Conservation (phyloP, 2,329 filamentous ascomycete genomes). For the Knufia petricola region DNA sequence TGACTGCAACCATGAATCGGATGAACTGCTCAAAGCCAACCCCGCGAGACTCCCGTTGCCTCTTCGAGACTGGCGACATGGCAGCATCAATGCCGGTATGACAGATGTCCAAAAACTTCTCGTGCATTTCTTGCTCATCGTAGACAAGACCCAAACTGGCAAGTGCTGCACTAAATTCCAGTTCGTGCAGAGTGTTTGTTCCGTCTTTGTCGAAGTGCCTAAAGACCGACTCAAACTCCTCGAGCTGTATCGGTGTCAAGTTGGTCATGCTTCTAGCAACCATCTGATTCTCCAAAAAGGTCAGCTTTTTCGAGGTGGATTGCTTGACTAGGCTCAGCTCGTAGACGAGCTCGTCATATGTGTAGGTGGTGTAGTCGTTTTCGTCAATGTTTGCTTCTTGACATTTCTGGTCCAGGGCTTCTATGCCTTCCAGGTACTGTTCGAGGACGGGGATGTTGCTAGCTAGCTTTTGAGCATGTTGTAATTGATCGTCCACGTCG, state of each 20-base stretch:
- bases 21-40: conserved; percentile 99
- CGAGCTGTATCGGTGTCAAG: conserved; percentile 90
- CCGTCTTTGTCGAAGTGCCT: conserved; percentile 93
- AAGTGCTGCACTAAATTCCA: conserved; percentile 91
- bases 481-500: conserved; percentile 87
- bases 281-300: conserved; percentile 96
- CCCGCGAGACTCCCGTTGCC: conserved; percentile 35
- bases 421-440: conserved; percentile 80
- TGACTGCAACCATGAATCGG: conserved; percentile 97
- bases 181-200: conserved; percentile 78
- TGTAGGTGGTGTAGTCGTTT: conserved; percentile 99
- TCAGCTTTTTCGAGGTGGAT: conserved; percentile 89
- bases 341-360: conserved; percentile 90
- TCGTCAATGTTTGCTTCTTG: conserved; percentile 97
- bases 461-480: conserved; percentile 75
- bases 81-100: conserved; percentile 29
- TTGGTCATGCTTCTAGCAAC: conserved; percentile 98
- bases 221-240: conserved; percentile 98
- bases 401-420: conserved; percentile 76
- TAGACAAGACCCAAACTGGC: conserved; percentile 94
- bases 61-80: conserved; percentile 22
- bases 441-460: conserved; percentile 83
- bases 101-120: conserved; percentile 83
- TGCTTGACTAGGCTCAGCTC: conserved; percentile 85
- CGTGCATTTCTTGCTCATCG: conserved; percentile 96